Percentiles rank a stretch among this genome's conserved stretches.
Conservation (phyloP, 805 yeast genomes). For the Sungouiozyma intestinalis region DNA sequence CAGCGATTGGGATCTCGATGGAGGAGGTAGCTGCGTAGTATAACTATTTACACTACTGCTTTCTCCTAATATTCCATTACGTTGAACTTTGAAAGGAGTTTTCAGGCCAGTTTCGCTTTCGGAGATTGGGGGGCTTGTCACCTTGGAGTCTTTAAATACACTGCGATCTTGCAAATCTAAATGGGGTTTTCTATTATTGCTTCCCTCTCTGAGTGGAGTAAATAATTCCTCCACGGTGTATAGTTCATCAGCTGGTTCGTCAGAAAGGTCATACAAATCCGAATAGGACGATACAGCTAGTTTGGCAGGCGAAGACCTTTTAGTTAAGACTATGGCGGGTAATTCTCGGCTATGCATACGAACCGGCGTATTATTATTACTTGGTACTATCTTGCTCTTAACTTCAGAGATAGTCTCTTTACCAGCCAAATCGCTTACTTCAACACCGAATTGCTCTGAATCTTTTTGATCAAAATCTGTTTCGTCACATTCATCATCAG, state of each 20-base stretch:
- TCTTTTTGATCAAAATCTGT: conserved; percentile 7
- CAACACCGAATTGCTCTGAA: conserved; percentile 4
- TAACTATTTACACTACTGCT: not conserved
- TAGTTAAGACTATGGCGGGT: not conserved
- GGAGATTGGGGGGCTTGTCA: not conserved
- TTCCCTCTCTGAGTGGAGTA: not conserved
- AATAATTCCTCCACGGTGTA: not conserved
- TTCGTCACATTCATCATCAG: conserved; percentile 16
- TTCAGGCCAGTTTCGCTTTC: not conserved
- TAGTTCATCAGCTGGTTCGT: conserved; percentile 1
- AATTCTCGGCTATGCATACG: not conserved
- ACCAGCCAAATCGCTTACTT: not conserved
- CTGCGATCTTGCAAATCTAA: not conserved
- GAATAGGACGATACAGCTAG: conserved; percentile 1
- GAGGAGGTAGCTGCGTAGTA: conserved; percentile 11
- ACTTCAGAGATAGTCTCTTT: not conserved
- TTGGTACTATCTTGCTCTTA: not conserved
- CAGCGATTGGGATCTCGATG: conserved; percentile 21
- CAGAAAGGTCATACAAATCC: conserved; percentile 4
- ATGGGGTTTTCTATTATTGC: too few relatives aligned
- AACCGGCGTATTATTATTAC: not conserved
- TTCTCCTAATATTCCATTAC: not conserved
- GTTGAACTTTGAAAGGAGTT: not conserved
- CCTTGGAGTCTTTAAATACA: not conserved
- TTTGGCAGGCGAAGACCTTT: conserved; percentile 1